Percentiles rank a stretch among this genome's conserved stretches.
Evolutionary conservation across 768 basidiomycete species (phyloP).

Genomic region (Cyclocybe cylindracea): DNA sequence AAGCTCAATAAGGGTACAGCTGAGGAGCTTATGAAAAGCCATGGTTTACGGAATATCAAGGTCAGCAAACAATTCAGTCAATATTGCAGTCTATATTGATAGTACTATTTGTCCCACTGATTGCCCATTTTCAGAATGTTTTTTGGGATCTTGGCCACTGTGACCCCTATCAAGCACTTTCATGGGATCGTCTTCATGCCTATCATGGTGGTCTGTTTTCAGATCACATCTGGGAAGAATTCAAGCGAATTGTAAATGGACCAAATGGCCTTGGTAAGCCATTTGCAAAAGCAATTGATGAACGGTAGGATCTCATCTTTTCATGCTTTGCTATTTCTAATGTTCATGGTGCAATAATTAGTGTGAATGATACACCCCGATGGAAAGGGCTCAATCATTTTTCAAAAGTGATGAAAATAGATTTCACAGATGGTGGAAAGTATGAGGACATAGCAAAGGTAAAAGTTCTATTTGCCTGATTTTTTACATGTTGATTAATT

Average conservation of each 20-base stretch:
- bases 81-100: too few relatives aligned
- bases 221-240: constrained; percentile 21
- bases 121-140: constrained; percentile 29
- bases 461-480: constrained; percentile 1
- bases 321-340: too few relatives aligned
- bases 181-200: constrained; percentile 40
- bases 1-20: background rate
- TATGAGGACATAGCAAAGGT: constrained; percentile 14
- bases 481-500: too few relatives aligned
- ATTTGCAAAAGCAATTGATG: too few relatives aligned
- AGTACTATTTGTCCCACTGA: too few relatives aligned
- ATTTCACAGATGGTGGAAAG: constrained; percentile 29
- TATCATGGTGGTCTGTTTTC: constrained; percentile 31
- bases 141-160: constrained; percentile 37
- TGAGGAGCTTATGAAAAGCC: constrained; percentile 10
- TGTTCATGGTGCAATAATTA: too few relatives aligned
- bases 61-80: too few relatives aligned
- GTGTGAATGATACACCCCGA: background rate
- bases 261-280: background rate
- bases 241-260: constrained; percentile 19
- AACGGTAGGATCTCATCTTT: too few relatives aligned
- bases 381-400: constrained; percentile 32
- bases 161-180: constrained; percentile 31
- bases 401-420: too few relatives aligned
- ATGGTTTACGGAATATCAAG: constrained; percentile 1